A percentile compares a stretch with the other conserved stretches of the same genome.
Conservation (phyloP, 306 rosid species). For the Dryas alaskensis region DNA sequence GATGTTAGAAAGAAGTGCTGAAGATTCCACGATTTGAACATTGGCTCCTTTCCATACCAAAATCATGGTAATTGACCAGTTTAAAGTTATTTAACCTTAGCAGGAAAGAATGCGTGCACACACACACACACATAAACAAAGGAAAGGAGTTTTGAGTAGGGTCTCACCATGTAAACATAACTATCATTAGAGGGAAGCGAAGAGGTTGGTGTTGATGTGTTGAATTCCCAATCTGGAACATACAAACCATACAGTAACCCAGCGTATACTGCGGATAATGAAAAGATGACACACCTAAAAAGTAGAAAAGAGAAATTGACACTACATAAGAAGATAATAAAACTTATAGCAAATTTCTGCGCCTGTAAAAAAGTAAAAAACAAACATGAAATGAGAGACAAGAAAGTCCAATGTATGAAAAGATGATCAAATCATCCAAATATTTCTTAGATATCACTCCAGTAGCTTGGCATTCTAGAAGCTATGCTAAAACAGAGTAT, state of each 20-base stretch:
- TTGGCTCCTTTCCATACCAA: not conserved
- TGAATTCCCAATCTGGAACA: conserved; percentile 93
- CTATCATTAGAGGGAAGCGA: conserved; percentile 36
- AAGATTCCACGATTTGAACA: not conserved
- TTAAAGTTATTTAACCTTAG: conserved; percentile 22
- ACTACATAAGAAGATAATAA: not conserved
- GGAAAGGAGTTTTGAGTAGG: conserved; percentile 16
- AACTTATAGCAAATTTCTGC: not conserved
- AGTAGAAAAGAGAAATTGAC: conserved; percentile 17
- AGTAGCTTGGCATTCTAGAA: not conserved
- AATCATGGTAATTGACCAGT: conserved; percentile 7
- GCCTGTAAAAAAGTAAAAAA: no score
- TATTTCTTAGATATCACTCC: conserved; percentile 1
- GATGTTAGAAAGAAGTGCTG: not conserved
- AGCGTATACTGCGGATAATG: conserved; percentile 58
- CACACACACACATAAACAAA: not conserved
- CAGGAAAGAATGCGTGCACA: not conserved
- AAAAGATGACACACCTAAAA: conserved; percentile 56
- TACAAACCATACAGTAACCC: conserved; percentile 66
- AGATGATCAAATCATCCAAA: conserved; percentile 14
- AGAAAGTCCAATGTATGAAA: not conserved
- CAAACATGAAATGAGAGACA: no score
- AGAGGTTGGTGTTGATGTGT: conserved; percentile 39
- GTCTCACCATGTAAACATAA: conserved; percentile 51
- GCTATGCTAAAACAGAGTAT: not conserved